Evolutionary conservation across 495 filamentous ascomycete genomes (phyloP), one percentile per base, ranked within the genome.

Genomic region (Xylaria telfairii): DNA sequence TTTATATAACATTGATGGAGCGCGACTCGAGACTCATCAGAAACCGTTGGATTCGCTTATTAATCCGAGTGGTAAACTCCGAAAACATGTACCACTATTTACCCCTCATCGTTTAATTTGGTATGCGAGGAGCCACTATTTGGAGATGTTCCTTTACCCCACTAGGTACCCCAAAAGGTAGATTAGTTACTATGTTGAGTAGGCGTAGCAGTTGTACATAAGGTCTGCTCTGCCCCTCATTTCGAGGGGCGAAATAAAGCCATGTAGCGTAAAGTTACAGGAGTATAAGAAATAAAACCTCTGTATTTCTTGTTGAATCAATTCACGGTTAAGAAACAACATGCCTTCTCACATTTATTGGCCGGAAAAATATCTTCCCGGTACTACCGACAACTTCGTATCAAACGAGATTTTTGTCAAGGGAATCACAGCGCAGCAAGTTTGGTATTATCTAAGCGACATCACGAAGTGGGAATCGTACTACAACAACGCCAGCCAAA

Each of bases 331-430:
- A 37, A 3, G 15, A 4, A 8, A 42, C 34, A 26, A 39, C 21
- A 64, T 64, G 61, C 15, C 41, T 32, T 64, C 61, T 1, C 12
- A 64, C n/a, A 70, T 70, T 28, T 64, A 24, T 24, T 70, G 67
- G 67, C 67, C 56, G 1, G 19, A 70, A 21, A 62, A 30, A 24
- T 70, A 37, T 17, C 57, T 62, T 12, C 67, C 67, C 6, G 67
- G 67, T 21, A 46, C 46, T 1, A 70, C 67, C 17, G 67, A 70
- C 42, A 70, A 70, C 67, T 70, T 70, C 57, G 42, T 44, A 10
- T 70, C 67, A 30, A 70, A 70, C 6, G 67, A 70, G 26, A 19
- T 64, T 8, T 62, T 64, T 57, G 57, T 53, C 24, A 32, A 32
- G 32, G 67, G 67, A 19, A 24, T 70, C 28, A 70, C 28, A 24